Evolutionary conservation across 2,329 filamentous ascomycete species (phyloP), one percentile per base, ranked within the genome.

Genomic region (Ceratocystiopsis sp.): DNA sequence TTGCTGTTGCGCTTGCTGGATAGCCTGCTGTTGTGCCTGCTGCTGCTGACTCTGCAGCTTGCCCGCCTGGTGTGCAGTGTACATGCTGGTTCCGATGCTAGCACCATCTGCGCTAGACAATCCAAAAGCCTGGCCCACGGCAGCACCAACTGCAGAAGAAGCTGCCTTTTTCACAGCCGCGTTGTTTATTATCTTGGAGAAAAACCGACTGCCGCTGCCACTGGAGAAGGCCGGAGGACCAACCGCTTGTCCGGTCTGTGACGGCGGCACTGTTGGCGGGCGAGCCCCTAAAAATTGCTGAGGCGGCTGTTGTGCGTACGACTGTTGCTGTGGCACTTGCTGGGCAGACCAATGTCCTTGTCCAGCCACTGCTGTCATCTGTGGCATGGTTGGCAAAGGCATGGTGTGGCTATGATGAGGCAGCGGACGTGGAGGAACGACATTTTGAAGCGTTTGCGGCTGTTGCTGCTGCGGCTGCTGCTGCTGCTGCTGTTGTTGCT

Each of bases 131-230:
- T 50, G 42, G 3, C 45, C 43, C 0, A 50, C 44, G 0, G 49
- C 16, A 2, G 45, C 46, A 10, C 49, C 49, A 37, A 44, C 47
- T 14, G 48, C 38, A 12, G 41, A 42, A 13, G 44, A 43, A 1
- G 46, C 46, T 1, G 45, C 47, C n/a, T 43, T 46, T 41, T 49
- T 48, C 15, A 50, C 43, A 2, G 42, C 46, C 13, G 48, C 37
- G 43, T 43, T 50, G n/a, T 46, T 48, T n/a, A 49, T 33, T 5
- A 49, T n/a, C 7, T 49, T 50, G 17, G 46, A 46, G 10, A 51
- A 46, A 15, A 47, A 14, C 18, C 17, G 32, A 35, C 40, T 35
- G 16, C 29, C 32, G 13, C 36, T 44, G 10, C 34, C 10, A 3
- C 37, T 33, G 4, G 25, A 29, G 10, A 7, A 29, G 25, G 25